Conservation (phyloP, 371 early-diverging fungal species). For the Zancudomyces culisetae region DNA sequence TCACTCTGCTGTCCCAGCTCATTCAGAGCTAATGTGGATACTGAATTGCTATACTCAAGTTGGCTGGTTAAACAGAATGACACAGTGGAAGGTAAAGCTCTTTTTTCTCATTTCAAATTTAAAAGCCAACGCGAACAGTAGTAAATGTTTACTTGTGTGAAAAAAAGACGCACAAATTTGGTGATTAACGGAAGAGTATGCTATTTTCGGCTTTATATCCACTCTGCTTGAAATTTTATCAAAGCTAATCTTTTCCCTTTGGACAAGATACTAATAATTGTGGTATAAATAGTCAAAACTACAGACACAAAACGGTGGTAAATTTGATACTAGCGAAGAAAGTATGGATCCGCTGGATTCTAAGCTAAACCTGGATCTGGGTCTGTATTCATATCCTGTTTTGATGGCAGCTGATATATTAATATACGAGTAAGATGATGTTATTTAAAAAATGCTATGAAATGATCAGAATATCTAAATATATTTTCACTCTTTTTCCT, state of each 20-base stretch:
- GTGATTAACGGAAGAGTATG: no score
- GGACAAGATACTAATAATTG: no score
- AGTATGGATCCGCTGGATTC: constrained; percentile 6
- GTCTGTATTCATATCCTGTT: constrained; percentile 80
- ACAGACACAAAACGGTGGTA: no score
- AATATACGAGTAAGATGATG: constrained; percentile 31
- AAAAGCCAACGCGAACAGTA: neutral
- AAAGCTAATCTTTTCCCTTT: no score
- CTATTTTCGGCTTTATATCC: no score
- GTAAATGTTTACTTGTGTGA: no score
- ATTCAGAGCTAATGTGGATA: constrained; percentile 73
- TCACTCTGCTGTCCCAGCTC: constrained; percentile 55
- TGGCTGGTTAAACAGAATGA: constrained; percentile 80
- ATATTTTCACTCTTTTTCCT: no score
- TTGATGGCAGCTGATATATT: constrained; percentile 90
- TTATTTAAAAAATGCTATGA: neutral
- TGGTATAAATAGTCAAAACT: no score
- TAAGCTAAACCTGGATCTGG: constrained; percentile 37
- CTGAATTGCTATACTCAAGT: constrained; percentile 70
- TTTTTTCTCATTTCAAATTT: no score
- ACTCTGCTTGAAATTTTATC: no score
- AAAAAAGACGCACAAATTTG: no score
- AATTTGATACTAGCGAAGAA: no score
- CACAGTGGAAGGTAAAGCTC: constrained; percentile 69
- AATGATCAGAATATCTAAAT: neutral